Evolutionary conservation across 2,329 filamentous ascomycete species (phyloP), one percentile per base, ranked within the genome.

Genomic region (Aspergillus aculeatinus): DNA sequence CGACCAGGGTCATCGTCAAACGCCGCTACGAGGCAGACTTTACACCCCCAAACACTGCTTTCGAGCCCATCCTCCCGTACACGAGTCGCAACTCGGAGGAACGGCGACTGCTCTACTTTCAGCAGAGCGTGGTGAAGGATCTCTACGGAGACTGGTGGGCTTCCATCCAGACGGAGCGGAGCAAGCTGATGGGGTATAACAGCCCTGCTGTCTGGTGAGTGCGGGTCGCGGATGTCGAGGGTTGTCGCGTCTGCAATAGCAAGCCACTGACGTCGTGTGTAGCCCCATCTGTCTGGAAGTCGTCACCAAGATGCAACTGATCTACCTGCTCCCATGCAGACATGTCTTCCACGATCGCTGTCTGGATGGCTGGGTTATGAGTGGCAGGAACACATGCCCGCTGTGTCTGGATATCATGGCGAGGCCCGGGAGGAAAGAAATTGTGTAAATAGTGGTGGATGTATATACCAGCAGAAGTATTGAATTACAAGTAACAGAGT

Each of bases 261-360:
- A 9, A 44, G 39, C 14, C 33, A 35, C 33, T 44, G 16, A 44
- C 39, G 16, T 16, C 6, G 16, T 7, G 16, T 44, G 16, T 19
- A 60, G 59, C 33, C 31, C 57, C 23, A 65, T 65, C 2, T 65
- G 63, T 2, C 61, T 60, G 2, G 61, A 60, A 10, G 51, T 48
- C 1, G 57, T 59, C 14, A 16, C 51, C 12, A 51, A 19, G 21
- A 48, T 11, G 33, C 60, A 35, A 49, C 59, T 33, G 27, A 60
- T 59, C 23, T 55, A 61, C 44, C 42, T 29, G 25, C 51, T 55
- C n/a, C 49, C 11, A 23, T 63, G 55, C 16, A 23, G 21, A 16
- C 57, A 59, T 59, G 51, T 59, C 3, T 59, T 59, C 9, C 57
- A 59, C 27, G 50, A 27, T 16, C 31, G 27, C 4, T 59, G 57